A percentile compares a stretch with the other conserved stretches of the same genome.
Evolutionary conservation across 129 eudicot genomes (phyloP).

Genomic region (Dittrichia graveolens): DNA sequence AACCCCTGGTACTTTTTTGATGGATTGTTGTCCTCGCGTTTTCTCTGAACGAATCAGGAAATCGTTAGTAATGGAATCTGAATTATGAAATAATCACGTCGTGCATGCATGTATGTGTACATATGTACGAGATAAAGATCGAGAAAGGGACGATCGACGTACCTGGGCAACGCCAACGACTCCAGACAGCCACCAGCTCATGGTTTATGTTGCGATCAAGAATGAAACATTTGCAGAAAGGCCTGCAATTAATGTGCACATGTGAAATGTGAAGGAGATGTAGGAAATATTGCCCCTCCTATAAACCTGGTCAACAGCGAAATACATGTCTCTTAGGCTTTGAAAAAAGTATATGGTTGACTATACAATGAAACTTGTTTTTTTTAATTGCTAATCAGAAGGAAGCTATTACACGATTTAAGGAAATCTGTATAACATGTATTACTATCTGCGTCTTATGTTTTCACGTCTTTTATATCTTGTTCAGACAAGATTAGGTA

Average conservation of each 20-base stretch:
- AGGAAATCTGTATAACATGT: no score
- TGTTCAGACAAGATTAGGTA: no score
- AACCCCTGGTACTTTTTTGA: conserved; percentile 36
- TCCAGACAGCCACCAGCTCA: conserved; percentile 77
- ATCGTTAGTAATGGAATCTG: not conserved
- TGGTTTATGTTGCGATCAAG: conserved; percentile 20
- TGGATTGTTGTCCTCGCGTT: conserved; percentile 26
- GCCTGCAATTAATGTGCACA: not conserved
- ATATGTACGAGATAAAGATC: not conserved
- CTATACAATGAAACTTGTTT: not conserved
- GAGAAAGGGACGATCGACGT: not conserved
- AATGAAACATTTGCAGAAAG: conserved; percentile 8
- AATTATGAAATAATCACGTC: not conserved
- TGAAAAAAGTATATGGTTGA: not conserved
- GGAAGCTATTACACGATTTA: no score
- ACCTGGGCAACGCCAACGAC: conserved; percentile 51
- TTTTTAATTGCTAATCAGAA: no score
- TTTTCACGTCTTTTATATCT: no score
- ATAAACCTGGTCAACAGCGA: conserved; percentile 20
- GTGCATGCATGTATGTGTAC: no score
- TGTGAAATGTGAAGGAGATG: not conserved
- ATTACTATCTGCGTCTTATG: no score
- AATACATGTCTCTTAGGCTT: conserved; percentile 8
- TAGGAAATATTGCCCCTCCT: conserved; percentile 11
- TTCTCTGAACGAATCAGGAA: conserved; percentile 25